phyloP scores from a whole-genome alignment of 148 eudicot genomes.

The Spergularia bocconei region DNA sequence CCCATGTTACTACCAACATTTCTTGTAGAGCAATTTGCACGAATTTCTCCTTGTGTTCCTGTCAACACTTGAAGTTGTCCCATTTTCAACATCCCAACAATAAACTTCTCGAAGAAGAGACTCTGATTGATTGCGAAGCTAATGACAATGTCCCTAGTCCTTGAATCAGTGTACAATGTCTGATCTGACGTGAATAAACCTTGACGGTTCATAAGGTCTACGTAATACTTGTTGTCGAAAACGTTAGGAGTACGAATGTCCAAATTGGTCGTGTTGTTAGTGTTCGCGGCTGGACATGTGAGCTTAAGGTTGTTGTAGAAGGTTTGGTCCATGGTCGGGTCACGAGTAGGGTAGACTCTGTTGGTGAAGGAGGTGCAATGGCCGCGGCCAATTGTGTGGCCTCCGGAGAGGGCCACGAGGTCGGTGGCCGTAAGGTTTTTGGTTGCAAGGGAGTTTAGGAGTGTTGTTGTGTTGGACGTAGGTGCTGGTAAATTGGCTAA shows the following conservation, averaged over 20 bases:
- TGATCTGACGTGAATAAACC: slow-evolving; percentile 39
- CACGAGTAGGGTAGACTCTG: slow-evolving; percentile 43
- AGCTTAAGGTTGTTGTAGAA: slow-evolving; percentile 29
- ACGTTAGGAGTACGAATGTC: slow-evolving; percentile 33
- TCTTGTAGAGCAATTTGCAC: slow-evolving; percentile 28
- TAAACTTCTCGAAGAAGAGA: slow-evolving; percentile 34
- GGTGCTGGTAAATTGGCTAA: slow-evolving; percentile 40
- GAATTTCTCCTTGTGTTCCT: slow-evolving; percentile 33
- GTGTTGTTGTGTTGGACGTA: slow-evolving; percentile 26
- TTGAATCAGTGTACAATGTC: slow-evolving; percentile 30
- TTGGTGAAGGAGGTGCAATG: slow-evolving; percentile 35
- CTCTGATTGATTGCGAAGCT: slow-evolving; percentile 29
- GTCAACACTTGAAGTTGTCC: slow-evolving; percentile 39
- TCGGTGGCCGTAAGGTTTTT: slow-evolving; percentile 39
- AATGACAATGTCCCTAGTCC: slow-evolving; percentile 29
- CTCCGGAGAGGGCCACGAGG: slow-evolving; percentile 48
- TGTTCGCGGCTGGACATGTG: background rate
- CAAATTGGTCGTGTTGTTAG: slow-evolving; percentile 20
- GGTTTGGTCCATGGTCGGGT: slow-evolving; percentile 32
- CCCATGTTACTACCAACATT: slow-evolving; percentile 9
- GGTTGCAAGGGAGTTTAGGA: slow-evolving; percentile 19
- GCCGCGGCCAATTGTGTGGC: slow-evolving; percentile 45
- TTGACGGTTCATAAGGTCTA: slow-evolving; percentile 25
- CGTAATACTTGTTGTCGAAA: slow-evolving; percentile 41
- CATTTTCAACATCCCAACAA: slow-evolving; percentile 33